These are phyloP conservation scores for Mimosa pudica DNA, from an alignment of 306 rosid species.

Conservation along the genomic window DNA sequence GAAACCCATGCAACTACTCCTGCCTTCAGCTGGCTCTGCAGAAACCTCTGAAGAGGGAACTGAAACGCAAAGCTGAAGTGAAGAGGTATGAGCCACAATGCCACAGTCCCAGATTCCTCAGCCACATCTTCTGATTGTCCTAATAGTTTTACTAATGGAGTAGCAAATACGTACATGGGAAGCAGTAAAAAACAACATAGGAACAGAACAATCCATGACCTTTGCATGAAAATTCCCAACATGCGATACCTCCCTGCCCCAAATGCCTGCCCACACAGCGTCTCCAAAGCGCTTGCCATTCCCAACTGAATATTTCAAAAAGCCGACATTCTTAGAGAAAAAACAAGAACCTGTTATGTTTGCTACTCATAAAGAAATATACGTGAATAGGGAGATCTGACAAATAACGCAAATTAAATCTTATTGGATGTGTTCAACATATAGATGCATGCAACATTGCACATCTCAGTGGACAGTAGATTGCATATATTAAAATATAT, in stretches of 20 bases:
- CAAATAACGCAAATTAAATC: too few species aligned
- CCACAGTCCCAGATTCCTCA: constrained; percentile 32
- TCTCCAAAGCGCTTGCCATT: neutral
- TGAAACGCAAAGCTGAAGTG: constrained; percentile 81
- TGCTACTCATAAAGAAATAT: too few species aligned
- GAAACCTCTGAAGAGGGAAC: constrained; percentile 69
- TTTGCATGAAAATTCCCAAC: neutral
- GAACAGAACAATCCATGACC: neutral
- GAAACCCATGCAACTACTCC: neutral
- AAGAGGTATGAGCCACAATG: constrained; percentile 70
- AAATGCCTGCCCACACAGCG: neutral
- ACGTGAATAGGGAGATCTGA: too few species aligned
- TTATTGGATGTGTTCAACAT: too few species aligned
- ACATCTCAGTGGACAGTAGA: too few species aligned
- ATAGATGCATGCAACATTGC: too few species aligned
- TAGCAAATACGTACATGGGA: neutral
- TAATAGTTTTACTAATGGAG: neutral
- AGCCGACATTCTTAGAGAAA: neutral
- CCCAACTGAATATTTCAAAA: neutral
- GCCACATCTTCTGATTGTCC: neutral
- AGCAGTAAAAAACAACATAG: neutral
- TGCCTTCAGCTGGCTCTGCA: constrained; percentile 79
- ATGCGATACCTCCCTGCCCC: neutral
- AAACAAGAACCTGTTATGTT: neutral
- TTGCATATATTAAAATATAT: too few species aligned